These are phyloP conservation scores for Esteya vermicola DNA, from an alignment of 2,329 filamentous ascomycete genomes.

Conservation along the genomic window DNA sequence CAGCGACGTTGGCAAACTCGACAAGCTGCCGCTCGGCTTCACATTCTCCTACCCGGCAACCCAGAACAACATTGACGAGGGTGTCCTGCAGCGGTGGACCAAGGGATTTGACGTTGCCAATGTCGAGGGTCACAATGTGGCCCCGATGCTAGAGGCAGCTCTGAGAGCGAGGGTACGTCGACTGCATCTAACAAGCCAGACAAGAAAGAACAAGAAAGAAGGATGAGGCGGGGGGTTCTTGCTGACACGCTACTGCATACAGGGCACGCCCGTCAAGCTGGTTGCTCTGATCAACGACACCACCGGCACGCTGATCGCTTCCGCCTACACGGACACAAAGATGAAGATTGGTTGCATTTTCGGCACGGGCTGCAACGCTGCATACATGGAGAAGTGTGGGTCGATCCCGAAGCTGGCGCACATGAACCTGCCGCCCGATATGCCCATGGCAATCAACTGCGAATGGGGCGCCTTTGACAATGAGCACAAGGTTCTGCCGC, in stretches of 20 bases:
- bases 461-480: slow-evolving; percentile 97
- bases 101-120: slow-evolving; percentile 93
- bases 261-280: slow-evolving; percentile 84
- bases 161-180: slow-evolving; percentile 47
- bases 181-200: no score
- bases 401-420: slow-evolving; percentile 88
- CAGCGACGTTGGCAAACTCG: slow-evolving; percentile 45
- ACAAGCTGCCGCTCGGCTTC: slow-evolving; percentile 70
- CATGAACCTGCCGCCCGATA: slow-evolving; percentile 72
- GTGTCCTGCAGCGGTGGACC: slow-evolving; percentile 87
- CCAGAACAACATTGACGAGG: slow-evolving; percentile 86
- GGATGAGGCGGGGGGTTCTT: no score
- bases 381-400: slow-evolving; percentile 90
- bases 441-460: slow-evolving; percentile 91
- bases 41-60: slow-evolving; percentile 94
- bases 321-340: slow-evolving; percentile 82
- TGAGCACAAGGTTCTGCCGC: slow-evolving; percentile 74
- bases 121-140: slow-evolving; percentile 81
- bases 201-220: no score
- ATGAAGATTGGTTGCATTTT: slow-evolving; percentile 98
- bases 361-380: slow-evolving; percentile 93
- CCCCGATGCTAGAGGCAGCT: slow-evolving; percentile 73
- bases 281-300: slow-evolving; percentile 95
- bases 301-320: slow-evolving; percentile 91
- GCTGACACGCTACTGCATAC: slow-evolving; percentile 7